phyloP scores from a whole-genome alignment of 2,329 filamentous ascomycete genomes.

The Aaosphaeria arxii region DNA sequence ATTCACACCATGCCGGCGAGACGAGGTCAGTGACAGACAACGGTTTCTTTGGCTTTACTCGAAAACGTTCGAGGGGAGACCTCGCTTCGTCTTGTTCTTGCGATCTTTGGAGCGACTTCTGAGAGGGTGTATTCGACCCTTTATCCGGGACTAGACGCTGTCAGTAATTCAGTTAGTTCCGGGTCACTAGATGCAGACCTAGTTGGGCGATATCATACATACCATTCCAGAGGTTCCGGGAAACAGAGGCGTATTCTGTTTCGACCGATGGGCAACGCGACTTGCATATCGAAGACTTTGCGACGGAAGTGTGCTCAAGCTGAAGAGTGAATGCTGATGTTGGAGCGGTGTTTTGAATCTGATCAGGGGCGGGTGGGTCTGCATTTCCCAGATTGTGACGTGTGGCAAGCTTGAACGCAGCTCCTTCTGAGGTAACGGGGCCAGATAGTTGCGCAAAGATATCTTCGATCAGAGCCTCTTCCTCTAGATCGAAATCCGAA shows the following conservation, averaged over 20 bases:
- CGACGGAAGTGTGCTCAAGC: too few species aligned
- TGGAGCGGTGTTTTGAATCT: too few species aligned
- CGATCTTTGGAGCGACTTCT: not conserved
- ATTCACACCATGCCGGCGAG: constrained; percentile 90
- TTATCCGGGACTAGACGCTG: constrained; percentile 31
- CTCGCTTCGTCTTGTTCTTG: constrained; percentile 36
- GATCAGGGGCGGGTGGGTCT: too few species aligned
- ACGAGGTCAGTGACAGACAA: constrained; percentile 86
- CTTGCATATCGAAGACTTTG: too few species aligned
- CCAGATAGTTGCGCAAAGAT: constrained; percentile 43
- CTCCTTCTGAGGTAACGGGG: too few species aligned
- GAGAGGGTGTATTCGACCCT: too few species aligned
- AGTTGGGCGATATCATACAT: constrained; percentile 1
- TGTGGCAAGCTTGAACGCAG: too few species aligned
- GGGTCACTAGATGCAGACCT: too few species aligned
- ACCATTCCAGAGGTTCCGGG: constrained; percentile 35
- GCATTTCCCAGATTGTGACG: too few species aligned
- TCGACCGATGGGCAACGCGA: constrained; percentile 29
- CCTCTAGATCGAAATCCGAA: constrained; percentile 54
- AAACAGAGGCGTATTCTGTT: constrained; percentile 41
- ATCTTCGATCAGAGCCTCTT: constrained; percentile 52
- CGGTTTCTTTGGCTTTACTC: constrained; percentile 71
- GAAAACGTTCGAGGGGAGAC: constrained; percentile 74
- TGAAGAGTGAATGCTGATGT: too few species aligned
- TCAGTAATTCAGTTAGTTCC: constrained; percentile 36